A percentile compares a stretch with the other conserved stretches of the same genome.
Evolutionary conservation across 2,329 filamentous ascomycete species (phyloP).

Genomic region (Trichoderma sp.): DNA sequence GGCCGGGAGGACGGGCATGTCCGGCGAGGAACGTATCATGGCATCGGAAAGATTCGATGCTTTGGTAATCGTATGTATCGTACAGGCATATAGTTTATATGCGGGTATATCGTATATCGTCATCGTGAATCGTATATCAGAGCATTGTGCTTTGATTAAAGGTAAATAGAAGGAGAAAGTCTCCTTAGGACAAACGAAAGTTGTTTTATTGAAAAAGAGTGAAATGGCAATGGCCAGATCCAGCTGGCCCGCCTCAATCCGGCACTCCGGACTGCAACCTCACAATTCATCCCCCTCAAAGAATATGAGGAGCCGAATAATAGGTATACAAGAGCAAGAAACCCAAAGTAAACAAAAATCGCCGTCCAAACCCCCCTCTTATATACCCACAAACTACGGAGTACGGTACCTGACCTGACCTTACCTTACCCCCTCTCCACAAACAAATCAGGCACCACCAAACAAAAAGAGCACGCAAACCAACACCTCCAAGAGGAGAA

Average conservation of each 20-base stretch:
- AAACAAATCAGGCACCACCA: background rate
- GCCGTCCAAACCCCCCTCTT: background rate
- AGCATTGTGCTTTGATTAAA: background rate
- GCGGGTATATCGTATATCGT: background rate
- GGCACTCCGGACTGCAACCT: background rate
- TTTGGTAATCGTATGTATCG: background rate
- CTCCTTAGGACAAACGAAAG: background rate
- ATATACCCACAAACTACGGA: background rate
- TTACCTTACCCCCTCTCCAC: background rate
- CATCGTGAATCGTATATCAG: background rate
- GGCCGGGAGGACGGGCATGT: background rate
- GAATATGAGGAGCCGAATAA: background rate
- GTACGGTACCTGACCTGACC: background rate
- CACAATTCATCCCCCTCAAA: background rate
- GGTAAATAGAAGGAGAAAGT: background rate
- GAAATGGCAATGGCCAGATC: background rate
- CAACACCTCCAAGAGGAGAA: background rate
- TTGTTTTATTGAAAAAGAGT: background rate
- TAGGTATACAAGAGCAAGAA: background rate
- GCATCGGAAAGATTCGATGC: background rate
- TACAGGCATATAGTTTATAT: background rate
- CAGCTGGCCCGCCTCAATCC: background rate
- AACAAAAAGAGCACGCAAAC: background rate
- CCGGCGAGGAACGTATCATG: slow-evolving; percentile 9
- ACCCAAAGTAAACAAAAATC: background rate